These are phyloP conservation scores for Phaeotremella skinneri DNA, from an alignment of 768 basidiomycete genomes.

Conservation along the genomic window DNA sequence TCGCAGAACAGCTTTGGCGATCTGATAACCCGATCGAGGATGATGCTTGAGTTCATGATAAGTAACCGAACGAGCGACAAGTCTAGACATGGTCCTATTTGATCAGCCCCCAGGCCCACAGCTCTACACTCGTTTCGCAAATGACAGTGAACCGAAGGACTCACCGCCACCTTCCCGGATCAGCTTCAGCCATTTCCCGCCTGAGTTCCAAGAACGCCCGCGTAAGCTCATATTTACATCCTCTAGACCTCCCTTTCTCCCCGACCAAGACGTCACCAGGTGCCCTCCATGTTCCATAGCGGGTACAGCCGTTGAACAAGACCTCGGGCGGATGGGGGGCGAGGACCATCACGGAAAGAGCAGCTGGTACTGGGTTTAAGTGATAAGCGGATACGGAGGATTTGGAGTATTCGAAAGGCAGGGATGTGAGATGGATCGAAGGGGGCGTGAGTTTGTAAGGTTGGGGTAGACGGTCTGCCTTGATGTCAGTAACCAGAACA, in stretches of 20 bases:
- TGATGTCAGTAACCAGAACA: not conserved
- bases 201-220: slow-evolving; percentile 11
- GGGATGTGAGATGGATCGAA: slow-evolving; percentile 60
- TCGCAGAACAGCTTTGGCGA: slow-evolving; percentile 31
- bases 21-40: slow-evolving; percentile 27
- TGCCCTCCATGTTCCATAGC: slow-evolving; percentile 25
- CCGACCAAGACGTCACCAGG: slow-evolving; percentile 19
- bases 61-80: not conserved
- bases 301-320: slow-evolving; percentile 23
- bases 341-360: slow-evolving; percentile 13
- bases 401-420: slow-evolving; percentile 64
- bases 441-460: slow-evolving; percentile 60
- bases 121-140: no score
- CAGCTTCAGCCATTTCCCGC: not conserved
- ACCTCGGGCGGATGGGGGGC: slow-evolving; percentile 17
- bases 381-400: slow-evolving; percentile 44
- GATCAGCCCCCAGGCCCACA: no score
- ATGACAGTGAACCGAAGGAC: no score
- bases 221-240: slow-evolving; percentile 32
- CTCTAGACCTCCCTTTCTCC: slow-evolving; percentile 25
- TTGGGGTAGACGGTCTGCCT: slow-evolving; percentile 51
- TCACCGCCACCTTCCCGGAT: not conserved
- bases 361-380: slow-evolving; percentile 30
- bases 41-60: slow-evolving; percentile 27
- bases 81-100: no score